Percentiles rank a stretch among this genome's conserved stretches.
These are phyloP conservation scores for Picochlorum sp. DNA, from an alignment of 139 green algal genomes.

Conservation along the genomic window DNA sequence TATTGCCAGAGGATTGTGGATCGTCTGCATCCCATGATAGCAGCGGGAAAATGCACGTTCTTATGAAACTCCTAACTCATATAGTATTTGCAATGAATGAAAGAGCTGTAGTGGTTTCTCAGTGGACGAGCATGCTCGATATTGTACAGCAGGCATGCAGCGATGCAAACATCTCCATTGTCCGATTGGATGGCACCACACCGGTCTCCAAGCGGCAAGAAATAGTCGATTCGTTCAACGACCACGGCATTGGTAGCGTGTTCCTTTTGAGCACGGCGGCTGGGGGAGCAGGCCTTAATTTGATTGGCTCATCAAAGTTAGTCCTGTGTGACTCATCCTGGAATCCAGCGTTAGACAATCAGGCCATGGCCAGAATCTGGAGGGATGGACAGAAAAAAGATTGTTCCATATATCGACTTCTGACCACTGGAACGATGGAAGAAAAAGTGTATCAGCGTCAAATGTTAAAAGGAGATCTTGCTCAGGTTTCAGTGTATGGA, in stretches of 20 bases:
- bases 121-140: slow-evolving; percentile 61
- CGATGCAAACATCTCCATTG: slow-evolving; percentile 17
- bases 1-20: slow-evolving; percentile 21
- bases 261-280: slow-evolving; percentile 79
- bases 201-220: slow-evolving; percentile 51
- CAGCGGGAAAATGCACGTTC: slow-evolving; percentile 51
- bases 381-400: slow-evolving; percentile 70
- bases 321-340: slow-evolving; percentile 62
- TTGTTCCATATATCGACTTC: slow-evolving; percentile 68
- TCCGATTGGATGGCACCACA: slow-evolving; percentile 67
- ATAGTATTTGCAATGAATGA: slow-evolving; percentile 24
- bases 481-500: slow-evolving; percentile 21
- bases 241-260: slow-evolving; percentile 37
- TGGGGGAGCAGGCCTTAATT: slow-evolving; percentile 82
- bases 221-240: slow-evolving; percentile 74
- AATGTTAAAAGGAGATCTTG: slow-evolving; percentile 62
- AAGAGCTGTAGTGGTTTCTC: slow-evolving; percentile 60
- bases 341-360: slow-evolving; percentile 58
- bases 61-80: slow-evolving; percentile 41
- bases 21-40: neutral
- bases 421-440: slow-evolving; percentile 74
- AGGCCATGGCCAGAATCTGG: slow-evolving; percentile 77
- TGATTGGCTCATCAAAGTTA: slow-evolving; percentile 69
- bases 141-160: slow-evolving; percentile 35
- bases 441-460: slow-evolving; percentile 88